These are phyloP conservation scores for Cylindrodendrum hubeiense DNA, from an alignment of 2,329 filamentous ascomycete genomes.

Conservation along the genomic window DNA sequence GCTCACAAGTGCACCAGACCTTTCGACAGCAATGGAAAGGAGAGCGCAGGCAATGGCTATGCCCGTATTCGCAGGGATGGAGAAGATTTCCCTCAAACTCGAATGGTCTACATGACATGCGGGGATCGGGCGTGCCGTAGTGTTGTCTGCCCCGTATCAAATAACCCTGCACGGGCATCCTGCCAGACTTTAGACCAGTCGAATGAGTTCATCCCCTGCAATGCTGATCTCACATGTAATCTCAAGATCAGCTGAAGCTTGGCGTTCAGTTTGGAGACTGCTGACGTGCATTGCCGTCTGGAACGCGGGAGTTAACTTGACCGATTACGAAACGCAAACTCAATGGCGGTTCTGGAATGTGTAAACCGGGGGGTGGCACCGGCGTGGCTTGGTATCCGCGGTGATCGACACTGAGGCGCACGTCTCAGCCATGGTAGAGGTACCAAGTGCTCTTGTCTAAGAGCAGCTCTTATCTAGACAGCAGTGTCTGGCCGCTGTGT, in stretches of 20 bases:
- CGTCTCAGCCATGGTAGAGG: background rate
- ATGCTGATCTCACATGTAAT: background rate
- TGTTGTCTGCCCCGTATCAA: background rate
- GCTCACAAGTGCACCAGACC: background rate
- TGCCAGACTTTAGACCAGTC: background rate
- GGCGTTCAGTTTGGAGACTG: background rate
- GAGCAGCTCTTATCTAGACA: background rate
- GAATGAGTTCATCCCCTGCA: background rate
- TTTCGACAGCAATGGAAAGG: background rate
- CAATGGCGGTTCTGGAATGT: constrained; percentile 3
- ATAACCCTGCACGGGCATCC: background rate
- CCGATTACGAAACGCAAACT: background rate
- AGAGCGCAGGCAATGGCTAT: background rate
- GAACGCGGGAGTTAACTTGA: background rate
- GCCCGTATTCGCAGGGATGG: background rate
- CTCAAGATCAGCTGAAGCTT: background rate
- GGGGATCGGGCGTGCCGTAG: background rate
- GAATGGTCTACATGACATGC: background rate
- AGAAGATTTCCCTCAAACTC: background rate
- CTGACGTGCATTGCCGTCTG: background rate
- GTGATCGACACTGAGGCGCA: background rate
- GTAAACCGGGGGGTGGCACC: background rate
- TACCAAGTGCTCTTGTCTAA: background rate
- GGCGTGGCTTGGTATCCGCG: background rate
- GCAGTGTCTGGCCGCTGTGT: background rate